Evolutionary conservation across 768 basidiomycete species (phyloP).

Genomic region (Rhizopogon vinicolor): DNA sequence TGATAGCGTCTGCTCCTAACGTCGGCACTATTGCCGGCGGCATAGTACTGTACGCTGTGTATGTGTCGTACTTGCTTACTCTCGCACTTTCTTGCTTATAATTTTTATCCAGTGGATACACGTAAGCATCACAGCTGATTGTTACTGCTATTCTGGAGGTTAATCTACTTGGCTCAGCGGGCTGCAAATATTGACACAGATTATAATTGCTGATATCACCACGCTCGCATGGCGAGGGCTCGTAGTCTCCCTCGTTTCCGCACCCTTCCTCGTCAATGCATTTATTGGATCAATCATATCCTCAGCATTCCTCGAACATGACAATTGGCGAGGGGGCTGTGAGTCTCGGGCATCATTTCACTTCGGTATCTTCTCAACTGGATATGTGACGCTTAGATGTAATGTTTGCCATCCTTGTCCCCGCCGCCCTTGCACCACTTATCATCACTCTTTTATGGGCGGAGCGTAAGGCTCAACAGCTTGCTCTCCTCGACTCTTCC

Average conservation of each 20-base stretch:
- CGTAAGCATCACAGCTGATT: constrained; percentile 29
- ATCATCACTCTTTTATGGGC: constrained; percentile 54
- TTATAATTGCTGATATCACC: constrained; percentile 60
- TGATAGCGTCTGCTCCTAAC: constrained; percentile 47
- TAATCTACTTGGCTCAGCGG: constrained; percentile 31
- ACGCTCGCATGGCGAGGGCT: constrained; percentile 54
- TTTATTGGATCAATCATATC: constrained; percentile 64
- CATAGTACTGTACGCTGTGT: constrained; percentile 56
- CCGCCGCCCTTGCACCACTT: constrained; percentile 44
- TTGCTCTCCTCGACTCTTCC: constrained; percentile 22
- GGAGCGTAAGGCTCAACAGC: constrained; percentile 40
- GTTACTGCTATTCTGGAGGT: background rate
- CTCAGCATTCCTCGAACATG: constrained; percentile 34
- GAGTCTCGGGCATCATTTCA: constrained; percentile 19
- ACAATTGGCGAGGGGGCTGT: constrained; percentile 73
- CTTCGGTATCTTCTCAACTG: background rate
- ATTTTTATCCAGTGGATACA: constrained; percentile 46
- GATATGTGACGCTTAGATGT: constrained; percentile 31
- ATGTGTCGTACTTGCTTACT: constrained; percentile 13
- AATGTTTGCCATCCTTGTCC: constrained; percentile 56
- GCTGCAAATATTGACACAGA: constrained; percentile 58
- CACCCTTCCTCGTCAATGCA: constrained; percentile 58
- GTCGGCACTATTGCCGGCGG: constrained; percentile 46
- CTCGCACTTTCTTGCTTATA: constrained; percentile 16
- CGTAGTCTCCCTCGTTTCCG: constrained; percentile 39